Percentiles rank a stretch among this genome's conserved stretches.
Conservation (phyloP, 768 basidiomycete species). For the Pleurotus platypus region DNA sequence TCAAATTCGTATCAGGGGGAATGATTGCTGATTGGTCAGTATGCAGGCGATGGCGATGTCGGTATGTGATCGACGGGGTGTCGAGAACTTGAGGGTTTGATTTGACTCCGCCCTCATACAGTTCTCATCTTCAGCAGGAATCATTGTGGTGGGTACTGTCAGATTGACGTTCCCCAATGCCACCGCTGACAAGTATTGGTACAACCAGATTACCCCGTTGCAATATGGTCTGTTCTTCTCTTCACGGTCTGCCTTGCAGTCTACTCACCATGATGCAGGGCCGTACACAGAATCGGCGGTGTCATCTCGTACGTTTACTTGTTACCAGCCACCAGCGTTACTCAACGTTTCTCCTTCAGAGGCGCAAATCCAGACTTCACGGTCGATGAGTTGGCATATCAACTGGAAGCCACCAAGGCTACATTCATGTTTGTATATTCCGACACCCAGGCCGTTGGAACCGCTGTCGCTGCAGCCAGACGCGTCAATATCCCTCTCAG, state of each 20-base stretch:
- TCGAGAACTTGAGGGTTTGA: neutral
- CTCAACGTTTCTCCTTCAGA: conserved; percentile 10
- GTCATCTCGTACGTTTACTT: conserved; percentile 15
- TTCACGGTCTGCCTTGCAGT: neutral
- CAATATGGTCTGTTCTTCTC: conserved; percentile 29
- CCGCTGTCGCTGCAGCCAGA: conserved; percentile 39
- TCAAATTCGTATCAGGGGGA: neutral
- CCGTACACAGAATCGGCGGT: conserved; percentile 20
- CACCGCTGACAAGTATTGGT: neutral
- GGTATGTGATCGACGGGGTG: conserved; percentile 34
- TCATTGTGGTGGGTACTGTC: conserved; percentile 46
- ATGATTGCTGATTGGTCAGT: neutral
- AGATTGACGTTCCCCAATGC: too few relatives aligned
- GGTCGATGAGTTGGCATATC: conserved; percentile 12
- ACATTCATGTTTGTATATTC: conserved; percentile 45
- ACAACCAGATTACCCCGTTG: conserved; percentile 48
- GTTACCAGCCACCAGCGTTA: too few relatives aligned
- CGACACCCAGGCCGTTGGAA: conserved; percentile 28
- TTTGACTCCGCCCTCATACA: conserved; percentile 18
- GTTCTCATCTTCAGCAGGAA: conserved; percentile 67
- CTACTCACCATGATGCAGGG: conserved; percentile 11
- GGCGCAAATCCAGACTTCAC: conserved; percentile 13
- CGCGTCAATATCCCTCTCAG: conserved; percentile 32
- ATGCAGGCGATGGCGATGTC: conserved; percentile 43
- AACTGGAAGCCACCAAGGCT: conserved; percentile 25